A percentile compares a stretch with the other conserved stretches of the same genome.
Evolutionary conservation across 768 basidiomycete species (phyloP).

Genomic region (Mycena metata): DNA sequence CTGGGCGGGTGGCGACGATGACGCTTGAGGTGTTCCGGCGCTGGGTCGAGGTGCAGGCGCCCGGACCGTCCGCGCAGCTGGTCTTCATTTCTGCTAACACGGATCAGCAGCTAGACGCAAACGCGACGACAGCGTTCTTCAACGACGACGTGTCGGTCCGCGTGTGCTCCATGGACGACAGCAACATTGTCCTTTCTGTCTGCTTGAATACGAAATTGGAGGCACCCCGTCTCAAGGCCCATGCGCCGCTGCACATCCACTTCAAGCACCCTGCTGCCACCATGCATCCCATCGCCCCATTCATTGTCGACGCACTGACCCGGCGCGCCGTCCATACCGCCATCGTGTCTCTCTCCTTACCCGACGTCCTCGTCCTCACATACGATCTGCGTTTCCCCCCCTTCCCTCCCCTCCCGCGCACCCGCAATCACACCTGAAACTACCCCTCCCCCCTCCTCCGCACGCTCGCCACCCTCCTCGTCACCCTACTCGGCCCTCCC

Average conservation of each 20-base stretch:
- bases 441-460: constrained; percentile 62
- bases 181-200: constrained; percentile 9
- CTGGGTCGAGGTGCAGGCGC: constrained; percentile 51
- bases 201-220: constrained; percentile 32
- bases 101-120: constrained; percentile 12
- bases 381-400: constrained; percentile 66
- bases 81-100: constrained; percentile 50
- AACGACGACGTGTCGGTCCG: constrained; percentile 30
- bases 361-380: constrained; percentile 65
- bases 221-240: constrained; percentile 16
- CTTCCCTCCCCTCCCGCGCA: constrained; percentile 46
- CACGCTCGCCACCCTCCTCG: constrained; percentile 59
- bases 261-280: constrained; percentile 10
- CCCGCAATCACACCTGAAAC: constrained; percentile 38
- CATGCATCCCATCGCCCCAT: constrained; percentile 31
- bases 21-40: constrained; percentile 54
- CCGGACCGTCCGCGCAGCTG: constrained; percentile 49
- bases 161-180: constrained; percentile 9
- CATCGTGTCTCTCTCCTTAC: too few relatives aligned
- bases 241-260: constrained; percentile 30
- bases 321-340: too few relatives aligned
- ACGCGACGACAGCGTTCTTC: constrained; percentile 7
- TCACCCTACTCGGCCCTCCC: constrained; percentile 50
- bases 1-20: constrained; percentile 43
- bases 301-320: constrained; percentile 38